Base-by-base conservation (phyloP, 2,329 filamentous ascomycete species). In the Phaeosphaeria sp. region DNA sequence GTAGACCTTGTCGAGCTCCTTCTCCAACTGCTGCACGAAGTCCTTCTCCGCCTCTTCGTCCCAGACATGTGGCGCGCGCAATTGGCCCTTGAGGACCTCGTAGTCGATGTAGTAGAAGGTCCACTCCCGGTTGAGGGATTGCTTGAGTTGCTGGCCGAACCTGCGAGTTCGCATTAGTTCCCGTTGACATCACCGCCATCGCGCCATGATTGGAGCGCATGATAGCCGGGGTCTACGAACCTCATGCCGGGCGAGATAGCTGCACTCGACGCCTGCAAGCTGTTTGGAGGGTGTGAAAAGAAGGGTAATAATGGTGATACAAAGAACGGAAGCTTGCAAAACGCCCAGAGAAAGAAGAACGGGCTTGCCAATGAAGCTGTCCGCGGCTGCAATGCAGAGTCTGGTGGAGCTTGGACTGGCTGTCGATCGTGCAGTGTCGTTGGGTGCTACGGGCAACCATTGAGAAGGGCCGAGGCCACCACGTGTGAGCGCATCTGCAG, bases 21-120 rank as follows among this genome's bases (percentile, higher is more conserved):
- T 84, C 81, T 99, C 94, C 53, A 99, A 89, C 80, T 90, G 85
- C 62, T 86, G 85, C 54, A 99, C 92, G 77, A 99, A 99, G 59
- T 85, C 85, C 70, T 89, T 89, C 83, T 99, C 95, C 72, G 98
- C 90, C 52, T 96, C 92, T 77, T 97, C 93, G 60, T 88, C 89
- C 95, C 95, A 99, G 72, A 89, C 83, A 65, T 84, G 86, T 58
- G 89, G 86, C 58, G 86, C 88, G 80, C 94, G 95, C 61, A 99
- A 88, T 65, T 92, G 89, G 66, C 86, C 84, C 82, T 99, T 99
- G 50, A 99, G 86, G 65, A 90, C 91, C 77, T 97, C 93, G 81
- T 99, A 99, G 80, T 92, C 90, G 80, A 99, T 97, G 82, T 99
- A 99, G 83, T 97, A 92, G 89, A 93, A 97, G 78, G 93, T 89